Percentiles rank a stretch among this genome's conserved stretches.
Conservation (phyloP, 805 yeast species). For the Saccharomycopsis sp. region DNA sequence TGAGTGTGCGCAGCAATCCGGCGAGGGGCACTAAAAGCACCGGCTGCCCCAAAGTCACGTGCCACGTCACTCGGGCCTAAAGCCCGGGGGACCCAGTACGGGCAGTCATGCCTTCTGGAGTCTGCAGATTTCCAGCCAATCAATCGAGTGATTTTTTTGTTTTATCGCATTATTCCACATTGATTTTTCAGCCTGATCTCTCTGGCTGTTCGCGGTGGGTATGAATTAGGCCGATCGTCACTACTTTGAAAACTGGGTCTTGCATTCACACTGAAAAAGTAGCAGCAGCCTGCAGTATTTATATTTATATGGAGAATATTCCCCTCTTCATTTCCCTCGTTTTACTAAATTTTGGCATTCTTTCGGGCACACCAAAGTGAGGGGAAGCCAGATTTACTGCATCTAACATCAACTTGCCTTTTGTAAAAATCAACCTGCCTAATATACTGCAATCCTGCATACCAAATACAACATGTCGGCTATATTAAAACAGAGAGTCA, state of each 20-base stretch:
- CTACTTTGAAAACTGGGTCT: neutral
- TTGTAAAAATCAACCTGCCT: neutral
- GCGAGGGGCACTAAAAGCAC: too few species aligned
- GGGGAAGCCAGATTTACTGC: neutral
- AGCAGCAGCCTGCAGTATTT: neutral
- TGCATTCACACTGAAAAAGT: neutral
- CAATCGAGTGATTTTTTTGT: neutral
- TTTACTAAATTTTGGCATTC: neutral
- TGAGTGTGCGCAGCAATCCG: neutral
- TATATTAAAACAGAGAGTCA: conserved; percentile 76
- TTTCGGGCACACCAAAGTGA: neutral
- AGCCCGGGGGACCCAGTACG: neutral
- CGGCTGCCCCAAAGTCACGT: neutral
- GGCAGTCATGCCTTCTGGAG: neutral
- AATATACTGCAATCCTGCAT: neutral
- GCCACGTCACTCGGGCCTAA: neutral
- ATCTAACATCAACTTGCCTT: neutral
- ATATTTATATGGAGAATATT: neutral
- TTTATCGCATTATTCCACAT: neutral
- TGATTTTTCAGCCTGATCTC: neutral
- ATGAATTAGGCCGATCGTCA: neutral
- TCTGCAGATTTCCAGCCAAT: neutral
- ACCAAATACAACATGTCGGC: conserved; percentile 1
- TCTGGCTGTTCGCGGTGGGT: neutral
- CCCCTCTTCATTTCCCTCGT: neutral